These are phyloP conservation scores for Mycena galericulata DNA, from an alignment of 768 basidiomycete genomes.

Conservation along the genomic window DNA sequence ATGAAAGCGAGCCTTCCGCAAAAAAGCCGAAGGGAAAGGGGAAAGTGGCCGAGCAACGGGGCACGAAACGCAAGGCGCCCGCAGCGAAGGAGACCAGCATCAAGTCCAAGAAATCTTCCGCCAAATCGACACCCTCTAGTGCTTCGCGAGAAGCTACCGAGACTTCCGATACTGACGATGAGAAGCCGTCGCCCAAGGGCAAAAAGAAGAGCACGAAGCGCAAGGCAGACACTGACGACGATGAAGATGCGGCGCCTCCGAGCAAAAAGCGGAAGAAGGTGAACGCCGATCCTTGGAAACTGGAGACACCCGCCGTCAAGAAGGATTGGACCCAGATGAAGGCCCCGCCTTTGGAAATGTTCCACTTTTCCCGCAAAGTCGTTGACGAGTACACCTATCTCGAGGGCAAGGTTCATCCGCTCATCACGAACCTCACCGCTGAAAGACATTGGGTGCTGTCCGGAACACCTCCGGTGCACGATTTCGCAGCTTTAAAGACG, in stretches of 20 bases:
- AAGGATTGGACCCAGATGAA: conserved; percentile 85
- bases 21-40: conserved; percentile 34
- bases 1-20: conserved; percentile 44
- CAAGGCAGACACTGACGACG: conserved; percentile 48
- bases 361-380: conserved; percentile 90
- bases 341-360: conserved; percentile 90
- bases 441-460: conserved; percentile 96
- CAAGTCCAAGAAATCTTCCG: conserved; percentile 35
- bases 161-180: conserved; percentile 26
- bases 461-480: conserved; percentile 93
- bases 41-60: conserved; percentile 7
- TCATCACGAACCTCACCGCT: conserved; percentile 81
- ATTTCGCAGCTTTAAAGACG: conserved; percentile 91
- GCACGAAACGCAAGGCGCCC: conserved; percentile 34
- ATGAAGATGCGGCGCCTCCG: conserved; percentile 53
- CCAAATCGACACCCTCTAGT: conserved; percentile 27
- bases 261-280: conserved; percentile 71
- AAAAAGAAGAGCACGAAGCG: conserved; percentile 55
- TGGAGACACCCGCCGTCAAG: conserved; percentile 69
- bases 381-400: conserved; percentile 97
- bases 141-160: conserved; percentile 23
- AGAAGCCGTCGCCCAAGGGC: conserved; percentile 42
- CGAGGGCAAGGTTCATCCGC: conserved; percentile 80
- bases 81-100: conserved; percentile 26
- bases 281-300: conserved; percentile 84